These are phyloP conservation scores for Radiomyces spectabilis DNA, from an alignment of 192 early-diverging fungal species.

Conservation along the genomic window DNA sequence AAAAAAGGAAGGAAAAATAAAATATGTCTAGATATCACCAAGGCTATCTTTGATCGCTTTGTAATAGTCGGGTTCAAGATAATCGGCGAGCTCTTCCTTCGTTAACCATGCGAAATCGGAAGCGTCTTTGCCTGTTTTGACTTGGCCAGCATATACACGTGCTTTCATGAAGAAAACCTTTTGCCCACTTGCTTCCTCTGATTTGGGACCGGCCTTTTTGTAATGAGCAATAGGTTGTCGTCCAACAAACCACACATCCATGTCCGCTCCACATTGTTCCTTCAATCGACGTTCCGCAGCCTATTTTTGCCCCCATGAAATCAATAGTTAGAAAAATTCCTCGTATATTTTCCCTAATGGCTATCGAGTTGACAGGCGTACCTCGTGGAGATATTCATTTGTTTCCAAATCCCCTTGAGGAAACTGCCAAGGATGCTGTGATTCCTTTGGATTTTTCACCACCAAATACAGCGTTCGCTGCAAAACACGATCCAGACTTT, in stretches of 20 bases:
- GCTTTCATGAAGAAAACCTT: conserved; percentile 81
- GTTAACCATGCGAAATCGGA: conserved; percentile 74
- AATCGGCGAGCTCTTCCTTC: conserved; percentile 59
- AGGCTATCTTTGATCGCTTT: conserved; percentile 51
- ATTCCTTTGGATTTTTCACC: conserved; percentile 48
- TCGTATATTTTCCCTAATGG: too few relatives aligned
- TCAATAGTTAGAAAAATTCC: too few relatives aligned
- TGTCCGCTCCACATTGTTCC: conserved; percentile 61
- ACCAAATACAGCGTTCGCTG: conserved; percentile 75
- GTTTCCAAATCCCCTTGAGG: conserved; percentile 57
- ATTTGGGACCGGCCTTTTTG: conserved; percentile 14
- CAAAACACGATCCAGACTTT: conserved; percentile 70
- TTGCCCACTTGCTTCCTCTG: conserved; percentile 31
- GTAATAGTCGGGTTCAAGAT: conserved; percentile 47
- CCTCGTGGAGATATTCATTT: conserved; percentile 66
- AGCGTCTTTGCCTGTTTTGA: conserved; percentile 44
- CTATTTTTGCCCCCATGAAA: too few relatives aligned
- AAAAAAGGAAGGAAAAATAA: neutral
- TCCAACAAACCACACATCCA: conserved; percentile 88
- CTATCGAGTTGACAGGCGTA: conserved; percentile 17
- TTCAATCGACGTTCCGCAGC: conserved; percentile 67
- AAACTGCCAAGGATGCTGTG: conserved; percentile 61
- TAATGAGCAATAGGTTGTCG: conserved; percentile 71
- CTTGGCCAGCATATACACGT: conserved; percentile 56
- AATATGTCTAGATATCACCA: conserved; percentile 22